Evolutionary conservation across 2,329 filamentous ascomycete species (phyloP), one percentile per base, ranked within the genome.

Genomic region (Microcyclosporella mali): DNA sequence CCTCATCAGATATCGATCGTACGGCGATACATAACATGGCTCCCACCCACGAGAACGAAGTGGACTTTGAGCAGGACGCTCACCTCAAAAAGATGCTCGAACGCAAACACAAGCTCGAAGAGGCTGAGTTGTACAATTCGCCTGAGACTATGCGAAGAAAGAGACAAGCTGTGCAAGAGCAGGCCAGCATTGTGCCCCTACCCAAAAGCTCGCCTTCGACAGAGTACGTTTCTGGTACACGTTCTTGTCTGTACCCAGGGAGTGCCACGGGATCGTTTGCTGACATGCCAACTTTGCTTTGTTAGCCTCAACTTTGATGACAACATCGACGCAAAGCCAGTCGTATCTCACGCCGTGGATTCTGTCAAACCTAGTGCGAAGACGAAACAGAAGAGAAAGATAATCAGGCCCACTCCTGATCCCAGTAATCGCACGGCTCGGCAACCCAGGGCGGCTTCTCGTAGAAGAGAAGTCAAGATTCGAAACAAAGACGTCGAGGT

Each of bases 281-380:
- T 8, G 14, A 14, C 3, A 12, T 17, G 19, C 45, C 40, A 29
- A 47, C 34, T n/a, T n/a, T n/a, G n/a, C 14, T 12, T 12, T 37
- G 11, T 9, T 32, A 47, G 45, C 16, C 40, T 47, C 11, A 30
- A 37, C 15, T 47, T 47, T 11, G 45, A 47, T 40, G 45, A 47
- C 33, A 36, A 27, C 29, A 46, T 46, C 18, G 33, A 36, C 2
- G 37, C 17, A 11, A 32, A 4, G 6, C 21, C 21, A 25, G 21
- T 9, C 21, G 21, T 6, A 9, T 6, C 21, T 25, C 21, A n/a
- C n/a, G n/a, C 21, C 6, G 21, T 9, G 9, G 21, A 25, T 9
- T 25, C 21, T 9, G 21, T 9, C 21, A 25, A 25, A 9, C 21
- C 6, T 9, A 25, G 21, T 25, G 6, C 21, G 21, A 25, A 25